Evolutionary conservation across 2,329 filamentous ascomycete species (phyloP).

Genomic region (Anthostomella pinea): DNA sequence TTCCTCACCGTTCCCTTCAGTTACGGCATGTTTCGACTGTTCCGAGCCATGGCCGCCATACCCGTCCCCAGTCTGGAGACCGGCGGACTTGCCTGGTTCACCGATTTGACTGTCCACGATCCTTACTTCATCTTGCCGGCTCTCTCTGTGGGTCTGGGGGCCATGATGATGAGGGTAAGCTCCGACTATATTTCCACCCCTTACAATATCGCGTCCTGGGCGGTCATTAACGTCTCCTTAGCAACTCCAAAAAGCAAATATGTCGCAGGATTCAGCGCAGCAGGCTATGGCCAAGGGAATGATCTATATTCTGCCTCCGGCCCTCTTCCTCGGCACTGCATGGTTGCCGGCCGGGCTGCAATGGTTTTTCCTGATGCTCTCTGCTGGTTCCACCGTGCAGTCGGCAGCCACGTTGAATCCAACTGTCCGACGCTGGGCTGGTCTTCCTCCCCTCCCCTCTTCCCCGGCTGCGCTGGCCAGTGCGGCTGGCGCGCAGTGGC

Average conservation of each 20-base stretch:
- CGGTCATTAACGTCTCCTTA: constrained; percentile 11
- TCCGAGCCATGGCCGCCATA: constrained; percentile 70
- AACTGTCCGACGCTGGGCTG: constrained; percentile 36
- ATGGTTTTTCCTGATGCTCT: constrained; percentile 45
- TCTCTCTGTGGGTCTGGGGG: constrained; percentile 54
- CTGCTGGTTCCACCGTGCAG: constrained; percentile 32
- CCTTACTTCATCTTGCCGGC: constrained; percentile 75
- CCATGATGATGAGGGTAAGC: constrained; percentile 56
- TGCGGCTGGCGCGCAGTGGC: constrained; percentile 26
- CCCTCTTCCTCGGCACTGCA: constrained; percentile 43
- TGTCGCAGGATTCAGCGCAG: constrained; percentile 30
- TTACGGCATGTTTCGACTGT: constrained; percentile 75
- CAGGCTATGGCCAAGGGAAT: constrained; percentile 40
- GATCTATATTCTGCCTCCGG: constrained; percentile 41
- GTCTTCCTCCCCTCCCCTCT: constrained; percentile 36
- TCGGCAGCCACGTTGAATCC: constrained; percentile 38
- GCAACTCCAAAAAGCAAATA: constrained; percentile 21
- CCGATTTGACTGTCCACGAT: constrained; percentile 72
- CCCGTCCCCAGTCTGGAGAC: constrained; percentile 76
- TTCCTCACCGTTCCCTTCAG: constrained; percentile 65
- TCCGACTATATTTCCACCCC: neutral
- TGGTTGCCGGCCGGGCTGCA: constrained; percentile 49
- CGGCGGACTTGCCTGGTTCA: constrained; percentile 74
- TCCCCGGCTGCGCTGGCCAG: neutral
- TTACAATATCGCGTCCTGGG: neutral